phyloP scores from a whole-genome alignment of 176 grass and related monocot species.

The Poa annua region DNA sequence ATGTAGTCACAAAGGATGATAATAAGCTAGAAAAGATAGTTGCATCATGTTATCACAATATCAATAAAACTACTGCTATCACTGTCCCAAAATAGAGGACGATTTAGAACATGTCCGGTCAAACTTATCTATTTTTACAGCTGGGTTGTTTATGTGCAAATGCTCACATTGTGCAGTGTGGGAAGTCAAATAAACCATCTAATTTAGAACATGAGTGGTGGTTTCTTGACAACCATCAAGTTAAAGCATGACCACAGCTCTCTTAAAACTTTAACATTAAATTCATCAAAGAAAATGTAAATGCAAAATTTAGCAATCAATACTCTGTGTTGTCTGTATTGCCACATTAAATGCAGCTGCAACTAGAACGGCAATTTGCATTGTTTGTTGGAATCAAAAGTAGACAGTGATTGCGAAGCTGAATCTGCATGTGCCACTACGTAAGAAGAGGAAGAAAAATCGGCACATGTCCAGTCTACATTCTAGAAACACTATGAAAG shows the following conservation, averaged over 20 bases:
- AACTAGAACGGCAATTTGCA: neutral
- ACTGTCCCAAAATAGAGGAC: neutral
- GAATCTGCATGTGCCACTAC: neutral
- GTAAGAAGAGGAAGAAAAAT: no score
- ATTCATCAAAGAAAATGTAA: neutral
- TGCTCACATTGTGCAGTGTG: neutral
- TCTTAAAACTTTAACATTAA: neutral
- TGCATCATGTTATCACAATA: conserved; percentile 11
- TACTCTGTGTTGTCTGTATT: neutral
- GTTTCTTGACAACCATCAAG: conserved; percentile 8
- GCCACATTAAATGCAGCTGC: neutral
- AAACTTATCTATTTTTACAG: neutral
- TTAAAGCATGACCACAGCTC: neutral
- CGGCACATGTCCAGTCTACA: no score
- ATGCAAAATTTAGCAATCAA: conserved; percentile 12
- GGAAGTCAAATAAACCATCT: neutral
- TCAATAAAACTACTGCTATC: neutral
- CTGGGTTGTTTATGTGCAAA: neutral
- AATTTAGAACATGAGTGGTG: neutral
- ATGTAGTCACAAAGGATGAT: neutral
- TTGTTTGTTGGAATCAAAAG: neutral
- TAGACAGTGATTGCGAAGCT: neutral
- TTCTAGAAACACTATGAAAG: no score
- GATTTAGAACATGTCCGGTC: neutral
- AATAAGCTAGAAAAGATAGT: neutral